Evolutionary conservation across 371 early-diverging fungal species (phyloP).

Genomic region (Coemansia sp.): DNA sequence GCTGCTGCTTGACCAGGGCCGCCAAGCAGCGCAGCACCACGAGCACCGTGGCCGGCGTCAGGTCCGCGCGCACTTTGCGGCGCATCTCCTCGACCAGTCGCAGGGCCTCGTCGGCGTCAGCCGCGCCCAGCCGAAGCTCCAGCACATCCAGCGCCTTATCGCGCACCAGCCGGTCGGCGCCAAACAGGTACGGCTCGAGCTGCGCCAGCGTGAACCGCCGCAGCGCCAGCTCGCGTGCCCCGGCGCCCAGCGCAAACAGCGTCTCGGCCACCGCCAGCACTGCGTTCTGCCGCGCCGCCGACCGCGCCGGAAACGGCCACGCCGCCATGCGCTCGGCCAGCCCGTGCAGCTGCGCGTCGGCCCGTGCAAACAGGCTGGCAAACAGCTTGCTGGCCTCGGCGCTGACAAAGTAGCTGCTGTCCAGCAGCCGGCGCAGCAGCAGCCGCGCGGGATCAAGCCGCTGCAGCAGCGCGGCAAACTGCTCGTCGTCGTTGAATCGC

Average conservation of each 20-base stretch:
- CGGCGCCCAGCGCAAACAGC: background rate
- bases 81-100: background rate
- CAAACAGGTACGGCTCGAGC: slow-evolving; percentile 29
- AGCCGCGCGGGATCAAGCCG: slow-evolving; percentile 17
- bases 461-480: background rate
- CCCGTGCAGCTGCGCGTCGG: slow-evolving; percentile 8
- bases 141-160: slow-evolving; percentile 41
- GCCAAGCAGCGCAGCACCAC: slow-evolving; percentile 27
- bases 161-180: slow-evolving; percentile 30
- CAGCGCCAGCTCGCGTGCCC: slow-evolving; percentile 2
- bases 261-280: slow-evolving; percentile 14
- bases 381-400: slow-evolving; percentile 30
- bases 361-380: slow-evolving; percentile 10
- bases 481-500: background rate
- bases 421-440: slow-evolving; percentile 25
- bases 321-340: slow-evolving; percentile 11
- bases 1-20: slow-evolving; percentile 22
- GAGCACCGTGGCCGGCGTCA: background rate
- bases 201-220: slow-evolving; percentile 1
- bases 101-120: background rate
- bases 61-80: background rate
- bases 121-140: slow-evolving; percentile 12
- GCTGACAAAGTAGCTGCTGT: slow-evolving; percentile 37
- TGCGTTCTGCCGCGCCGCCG: slow-evolving; percentile 15
- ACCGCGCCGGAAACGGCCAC: slow-evolving; percentile 12